Evolutionary conservation across 225 moss, liverwort and hornwort genomes (phyloP).

Genomic region (Pseudisothecium myosuroides): DNA sequence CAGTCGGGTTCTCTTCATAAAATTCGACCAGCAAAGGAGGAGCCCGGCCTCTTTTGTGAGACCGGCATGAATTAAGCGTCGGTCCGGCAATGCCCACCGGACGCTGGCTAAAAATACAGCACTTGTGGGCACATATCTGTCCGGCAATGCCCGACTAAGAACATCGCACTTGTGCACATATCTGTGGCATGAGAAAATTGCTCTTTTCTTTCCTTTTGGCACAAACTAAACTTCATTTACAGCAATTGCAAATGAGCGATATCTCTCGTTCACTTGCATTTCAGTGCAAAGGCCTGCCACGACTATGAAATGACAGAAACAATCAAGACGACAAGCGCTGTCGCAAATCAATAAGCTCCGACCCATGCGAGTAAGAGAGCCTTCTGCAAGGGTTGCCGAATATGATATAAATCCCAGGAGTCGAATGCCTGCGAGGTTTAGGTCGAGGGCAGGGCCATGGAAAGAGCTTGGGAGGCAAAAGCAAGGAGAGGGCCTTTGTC

Average conservation of each 20-base stretch:
- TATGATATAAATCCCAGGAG: neutral
- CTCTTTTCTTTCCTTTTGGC: neutral
- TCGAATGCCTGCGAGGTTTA: neutral
- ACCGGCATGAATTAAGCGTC: neutral
- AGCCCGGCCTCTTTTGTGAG: neutral
- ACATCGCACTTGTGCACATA: neutral
- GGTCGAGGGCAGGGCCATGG: conserved; percentile 32
- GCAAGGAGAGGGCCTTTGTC: conserved; percentile 58
- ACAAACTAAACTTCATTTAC: neutral
- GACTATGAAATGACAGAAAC: neutral
- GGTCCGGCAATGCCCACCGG: neutral
- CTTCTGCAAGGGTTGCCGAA: neutral
- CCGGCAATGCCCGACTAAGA: neutral
- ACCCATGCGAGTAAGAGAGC: neutral
- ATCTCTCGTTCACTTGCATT: neutral
- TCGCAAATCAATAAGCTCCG: neutral
- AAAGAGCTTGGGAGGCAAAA: conserved; percentile 62
- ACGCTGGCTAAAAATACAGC: neutral
- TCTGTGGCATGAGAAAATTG: neutral
- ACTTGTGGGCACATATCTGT: neutral
- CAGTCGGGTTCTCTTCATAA: neutral
- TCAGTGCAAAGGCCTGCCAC: neutral
- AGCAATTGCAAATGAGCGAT: neutral
- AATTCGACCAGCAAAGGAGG: neutral
- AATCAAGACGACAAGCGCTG: neutral